phyloP scores from a whole-genome alignment of 2,329 filamentous ascomycete genomes.

The Penicillium sp. region DNA sequence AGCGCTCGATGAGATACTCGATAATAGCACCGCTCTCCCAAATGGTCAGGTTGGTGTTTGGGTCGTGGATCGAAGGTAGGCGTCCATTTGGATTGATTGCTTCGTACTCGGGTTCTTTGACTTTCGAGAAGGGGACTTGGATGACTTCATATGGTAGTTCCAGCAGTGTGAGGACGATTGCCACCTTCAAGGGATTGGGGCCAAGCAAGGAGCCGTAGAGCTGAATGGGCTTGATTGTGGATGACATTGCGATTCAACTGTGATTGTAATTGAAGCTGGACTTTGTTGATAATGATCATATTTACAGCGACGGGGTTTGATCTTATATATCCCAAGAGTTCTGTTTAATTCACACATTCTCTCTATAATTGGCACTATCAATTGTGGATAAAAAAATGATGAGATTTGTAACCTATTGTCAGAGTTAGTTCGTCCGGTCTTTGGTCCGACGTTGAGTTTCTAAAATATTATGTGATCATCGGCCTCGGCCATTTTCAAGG shows the following conservation, averaged over 20 bases:
- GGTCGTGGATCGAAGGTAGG: slow-evolving; percentile 37
- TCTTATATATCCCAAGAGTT: not conserved
- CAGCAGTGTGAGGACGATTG: slow-evolving; percentile 34
- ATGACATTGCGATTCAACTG: not conserved
- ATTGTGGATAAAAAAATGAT: not conserved
- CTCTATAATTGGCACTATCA: not conserved
- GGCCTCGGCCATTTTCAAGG: not conserved
- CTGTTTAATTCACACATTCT: not conserved
- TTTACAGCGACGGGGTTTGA: not conserved
- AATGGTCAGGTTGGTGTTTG: slow-evolving; percentile 41
- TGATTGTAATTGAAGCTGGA: not conserved
- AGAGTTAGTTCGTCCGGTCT: not conserved
- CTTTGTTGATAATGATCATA: not conserved
- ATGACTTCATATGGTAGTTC: slow-evolving; percentile 31
- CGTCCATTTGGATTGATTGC: slow-evolving; percentile 38
- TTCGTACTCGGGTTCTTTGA: slow-evolving; percentile 33
- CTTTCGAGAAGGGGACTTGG: slow-evolving; percentile 18
- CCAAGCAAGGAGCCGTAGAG: slow-evolving; percentile 14
- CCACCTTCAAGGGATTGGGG: slow-evolving; percentile 30
- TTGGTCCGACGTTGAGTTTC: not conserved
- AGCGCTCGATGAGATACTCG: slow-evolving; percentile 46
- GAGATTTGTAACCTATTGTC: not conserved
- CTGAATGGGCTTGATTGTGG: slow-evolving; percentile 6
- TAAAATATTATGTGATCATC: not conserved
- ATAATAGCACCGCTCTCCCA: slow-evolving; percentile 50